Percentiles rank a stretch among this genome's conserved stretches.
Conservation (phyloP, 352 stramenopile genomes). For the Blastocystis sp. region DNA sequence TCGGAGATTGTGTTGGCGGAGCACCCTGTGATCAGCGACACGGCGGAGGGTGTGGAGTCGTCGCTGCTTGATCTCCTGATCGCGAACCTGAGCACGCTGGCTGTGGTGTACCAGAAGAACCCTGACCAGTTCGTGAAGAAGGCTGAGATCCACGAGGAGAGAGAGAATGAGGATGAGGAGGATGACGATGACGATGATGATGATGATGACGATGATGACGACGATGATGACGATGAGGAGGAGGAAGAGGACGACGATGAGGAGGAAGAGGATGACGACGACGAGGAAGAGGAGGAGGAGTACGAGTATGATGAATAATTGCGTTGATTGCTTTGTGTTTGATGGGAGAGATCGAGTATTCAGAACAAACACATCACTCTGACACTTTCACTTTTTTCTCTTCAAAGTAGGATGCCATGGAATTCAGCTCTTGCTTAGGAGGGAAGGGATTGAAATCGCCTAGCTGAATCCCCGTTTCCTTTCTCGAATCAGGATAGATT, state of each 20-base stretch:
- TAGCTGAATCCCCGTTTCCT: not conserved
- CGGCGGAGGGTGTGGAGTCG: conserved; percentile 86
- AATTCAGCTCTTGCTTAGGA: too few species aligned
- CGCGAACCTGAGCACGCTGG: conserved; percentile 88
- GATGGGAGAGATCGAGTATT: not conserved
- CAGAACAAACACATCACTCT: not conserved
- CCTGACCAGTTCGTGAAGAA: conserved; percentile 76
- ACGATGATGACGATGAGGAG: conserved; percentile 60
- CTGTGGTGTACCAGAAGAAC: conserved; percentile 94
- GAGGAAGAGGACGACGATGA: conserved; percentile 57
- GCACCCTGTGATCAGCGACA: conserved; percentile 96
- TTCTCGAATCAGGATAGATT: not conserved
- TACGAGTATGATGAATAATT: not conserved
- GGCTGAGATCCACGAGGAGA: conserved; percentile 59
- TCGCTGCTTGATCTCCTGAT: conserved; percentile 87
- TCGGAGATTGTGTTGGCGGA: conserved; percentile 91
- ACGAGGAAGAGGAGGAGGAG: conserved; percentile 63
- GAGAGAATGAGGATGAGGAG: conserved; percentile 62
- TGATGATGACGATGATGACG: conserved; percentile 59
- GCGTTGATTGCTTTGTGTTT: not conserved
- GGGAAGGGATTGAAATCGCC: too few species aligned
- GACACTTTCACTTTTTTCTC: not conserved
- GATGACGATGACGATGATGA: conserved; percentile 68
- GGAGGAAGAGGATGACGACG: conserved; percentile 51
- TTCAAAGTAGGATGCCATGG: too few species aligned